These are phyloP conservation scores for Tricholoma hemisulphureum DNA, from an alignment of 768 basidiomycete genomes.

Conservation along the genomic window DNA sequence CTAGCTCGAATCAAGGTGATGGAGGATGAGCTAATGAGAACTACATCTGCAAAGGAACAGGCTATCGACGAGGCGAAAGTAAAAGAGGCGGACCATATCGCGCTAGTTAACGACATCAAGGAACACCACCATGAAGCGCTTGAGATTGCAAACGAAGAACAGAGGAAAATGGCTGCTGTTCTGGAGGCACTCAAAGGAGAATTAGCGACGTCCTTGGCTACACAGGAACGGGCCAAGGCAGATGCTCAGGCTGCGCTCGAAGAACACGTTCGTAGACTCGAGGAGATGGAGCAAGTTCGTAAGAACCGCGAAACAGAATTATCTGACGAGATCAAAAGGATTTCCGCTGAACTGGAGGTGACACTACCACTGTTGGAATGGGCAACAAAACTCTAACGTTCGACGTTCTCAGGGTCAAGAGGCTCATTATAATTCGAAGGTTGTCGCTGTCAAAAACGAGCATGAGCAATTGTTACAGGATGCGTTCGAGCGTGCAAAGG, in stretches of 20 bases:
- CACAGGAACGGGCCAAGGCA: constrained; percentile 48
- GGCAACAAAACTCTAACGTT: constrained; percentile 5
- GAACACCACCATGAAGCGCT: constrained; percentile 47
- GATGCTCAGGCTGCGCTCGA: constrained; percentile 46
- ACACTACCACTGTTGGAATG: background rate
- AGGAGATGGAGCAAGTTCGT: constrained; percentile 51
- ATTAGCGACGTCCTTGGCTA: constrained; percentile 41
- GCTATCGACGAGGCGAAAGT: constrained; percentile 45
- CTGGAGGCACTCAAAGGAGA: constrained; percentile 47
- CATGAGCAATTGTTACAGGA: constrained; percentile 61
- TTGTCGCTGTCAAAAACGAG: constrained; percentile 64
- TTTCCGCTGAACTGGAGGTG: constrained; percentile 68
- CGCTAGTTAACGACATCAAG: constrained; percentile 39
- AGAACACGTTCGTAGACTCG: constrained; percentile 46
- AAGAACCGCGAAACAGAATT: constrained; percentile 51
- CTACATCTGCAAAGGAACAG: constrained; percentile 45
- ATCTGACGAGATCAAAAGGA: constrained; percentile 51
- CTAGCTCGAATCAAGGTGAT: constrained; percentile 46
- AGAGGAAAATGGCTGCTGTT: constrained; percentile 41
- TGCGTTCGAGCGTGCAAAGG: constrained; percentile 80
- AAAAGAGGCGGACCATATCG: constrained; percentile 46
- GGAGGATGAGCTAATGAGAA: constrained; percentile 53
- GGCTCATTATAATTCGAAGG: constrained; percentile 61
- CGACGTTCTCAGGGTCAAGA: constrained; percentile 56
- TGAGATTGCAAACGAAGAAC: constrained; percentile 42